These are phyloP conservation scores for Calonectria naviculata DNA, from an alignment of 2,329 filamentous ascomycete species.

Conservation along the genomic window DNA sequence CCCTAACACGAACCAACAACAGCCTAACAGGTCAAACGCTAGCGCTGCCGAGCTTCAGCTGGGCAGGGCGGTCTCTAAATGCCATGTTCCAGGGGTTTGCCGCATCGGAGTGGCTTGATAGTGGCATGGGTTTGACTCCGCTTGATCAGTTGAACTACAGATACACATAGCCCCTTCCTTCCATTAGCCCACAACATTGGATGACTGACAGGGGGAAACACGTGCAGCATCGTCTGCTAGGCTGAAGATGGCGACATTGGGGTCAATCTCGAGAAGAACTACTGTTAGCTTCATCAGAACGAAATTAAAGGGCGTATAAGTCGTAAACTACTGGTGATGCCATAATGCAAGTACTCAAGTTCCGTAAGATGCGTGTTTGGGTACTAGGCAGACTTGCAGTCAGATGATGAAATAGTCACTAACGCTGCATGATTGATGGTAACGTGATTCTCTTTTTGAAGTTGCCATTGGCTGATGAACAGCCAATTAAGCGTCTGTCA, in stretches of 20 bases:
- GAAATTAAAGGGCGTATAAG: background rate
- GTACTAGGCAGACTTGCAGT: too few relatives aligned
- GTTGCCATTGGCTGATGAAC: background rate
- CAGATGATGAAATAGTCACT: background rate
- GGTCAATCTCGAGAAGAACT: background rate
- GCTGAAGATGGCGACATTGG: background rate
- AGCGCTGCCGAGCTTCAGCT: background rate
- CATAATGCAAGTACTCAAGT: background rate
- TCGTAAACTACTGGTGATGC: background rate
- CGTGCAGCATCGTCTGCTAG: background rate
- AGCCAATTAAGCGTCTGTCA: too few relatives aligned
- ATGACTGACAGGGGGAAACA: background rate
- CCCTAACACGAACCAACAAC: background rate
- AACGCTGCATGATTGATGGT: background rate
- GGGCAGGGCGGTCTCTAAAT: background rate
- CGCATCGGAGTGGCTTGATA: background rate
- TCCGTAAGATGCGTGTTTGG: too few relatives aligned
- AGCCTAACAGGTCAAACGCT: background rate
- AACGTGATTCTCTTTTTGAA: background rate
- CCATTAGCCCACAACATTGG: background rate
- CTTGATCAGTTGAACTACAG: background rate
- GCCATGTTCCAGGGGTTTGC: background rate
- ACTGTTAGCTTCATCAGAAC: background rate
- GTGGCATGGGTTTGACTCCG: background rate
- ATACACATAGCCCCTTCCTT: slow-evolving; percentile 2